Base-by-base conservation (phyloP, 768 basidiomycete genomes). In the Rhodotorula paludigena region DNA sequence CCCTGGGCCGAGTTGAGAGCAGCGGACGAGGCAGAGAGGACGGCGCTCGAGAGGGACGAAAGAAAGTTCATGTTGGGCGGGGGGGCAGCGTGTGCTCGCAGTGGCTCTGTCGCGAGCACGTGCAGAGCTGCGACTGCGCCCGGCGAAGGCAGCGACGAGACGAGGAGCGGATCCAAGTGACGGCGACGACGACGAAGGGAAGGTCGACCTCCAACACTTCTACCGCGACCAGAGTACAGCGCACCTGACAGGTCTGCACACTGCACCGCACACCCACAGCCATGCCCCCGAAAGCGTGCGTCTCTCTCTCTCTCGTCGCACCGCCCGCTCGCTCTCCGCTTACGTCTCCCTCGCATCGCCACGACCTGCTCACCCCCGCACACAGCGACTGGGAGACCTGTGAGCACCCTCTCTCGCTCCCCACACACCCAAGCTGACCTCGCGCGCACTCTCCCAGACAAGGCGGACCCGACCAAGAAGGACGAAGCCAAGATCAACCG, bases 331-430 rank as follows among this genome's bases (percentile, higher is more conserved):
- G 15, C 57, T 39, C 28, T 28, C 36, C 58, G 64, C 57, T 59
- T 65, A 60, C 58, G 52, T 36, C 35, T 38, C 54, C 54, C 30
- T 18, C 21, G 25, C 38, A 39, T 18, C 36, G 49, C 44, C 55
- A 52, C 59, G 53, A 63, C 61, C 6, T 18, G 16, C 2, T 20
- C 25, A 4, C 32, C 11, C 14, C 66, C 23, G 63, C 30, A 65
- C 59, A 25, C 76, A 97, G 93, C 74, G 90, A 99, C 79, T 98
- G 94, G 94, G 94, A 99, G 81, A 98, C 97, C 93, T 94, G 84
- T 79, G 71, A 5, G 66, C 36, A 33, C 36, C 30, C 36, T 28
- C 23, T 15, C 28, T 9, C 28, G 20, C 45, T 30, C 3, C 14
- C 11, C 28, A 8, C 9, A 15, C 2, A 6, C 0, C 20, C 20